Evolutionary conservation across 177 flowering plant species (phyloP).

Genomic region (Vitis hybrid): DNA sequence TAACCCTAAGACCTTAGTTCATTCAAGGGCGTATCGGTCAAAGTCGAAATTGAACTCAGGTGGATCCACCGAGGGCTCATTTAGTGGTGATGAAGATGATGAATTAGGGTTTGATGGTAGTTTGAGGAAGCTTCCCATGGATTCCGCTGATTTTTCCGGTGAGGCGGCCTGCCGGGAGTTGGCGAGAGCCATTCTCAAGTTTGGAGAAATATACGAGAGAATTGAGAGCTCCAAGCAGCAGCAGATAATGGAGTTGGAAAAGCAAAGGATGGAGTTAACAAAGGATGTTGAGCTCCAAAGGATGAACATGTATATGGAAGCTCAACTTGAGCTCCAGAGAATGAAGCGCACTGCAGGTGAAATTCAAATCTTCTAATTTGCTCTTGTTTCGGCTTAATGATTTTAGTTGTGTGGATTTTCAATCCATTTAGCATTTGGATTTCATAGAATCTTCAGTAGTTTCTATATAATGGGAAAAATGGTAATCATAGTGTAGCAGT

Average conservation of each 20-base stretch:
- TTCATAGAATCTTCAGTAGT: too few relatives aligned
- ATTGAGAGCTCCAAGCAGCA: conserved; percentile 52
- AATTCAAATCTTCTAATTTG: too few relatives aligned
- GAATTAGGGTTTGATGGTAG: conserved; percentile 8
- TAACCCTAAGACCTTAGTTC: conserved; percentile 10
- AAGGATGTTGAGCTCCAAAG: conserved; percentile 62
- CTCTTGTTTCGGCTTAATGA: too few relatives aligned
- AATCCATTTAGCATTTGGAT: too few relatives aligned
- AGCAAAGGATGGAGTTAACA: conserved; percentile 53
- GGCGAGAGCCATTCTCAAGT: conserved; percentile 32
- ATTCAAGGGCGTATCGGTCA: conserved; percentile 9
- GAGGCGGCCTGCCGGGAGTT: conserved; percentile 27
- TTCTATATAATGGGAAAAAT: too few relatives aligned
- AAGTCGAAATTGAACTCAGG: conserved; percentile 21
- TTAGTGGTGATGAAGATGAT: conserved; percentile 20
- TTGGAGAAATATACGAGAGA: conserved; percentile 53
- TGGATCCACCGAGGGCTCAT: conserved; percentile 16
- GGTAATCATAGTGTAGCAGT: too few relatives aligned
- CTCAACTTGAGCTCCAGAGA: conserved; percentile 57
- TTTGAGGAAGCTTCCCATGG: conserved; percentile 20
- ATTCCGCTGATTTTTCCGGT: conserved; percentile 17
- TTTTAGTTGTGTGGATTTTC: too few relatives aligned
- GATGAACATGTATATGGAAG: conserved; percentile 58
- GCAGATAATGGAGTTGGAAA: conserved; percentile 59
- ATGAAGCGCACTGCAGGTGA: conserved; percentile 27